A percentile compares a stretch with the other conserved stretches of the same genome.
Evolutionary conservation across 2,329 filamentous ascomycete species (phyloP).

Genomic region (Cadophora malorum): DNA sequence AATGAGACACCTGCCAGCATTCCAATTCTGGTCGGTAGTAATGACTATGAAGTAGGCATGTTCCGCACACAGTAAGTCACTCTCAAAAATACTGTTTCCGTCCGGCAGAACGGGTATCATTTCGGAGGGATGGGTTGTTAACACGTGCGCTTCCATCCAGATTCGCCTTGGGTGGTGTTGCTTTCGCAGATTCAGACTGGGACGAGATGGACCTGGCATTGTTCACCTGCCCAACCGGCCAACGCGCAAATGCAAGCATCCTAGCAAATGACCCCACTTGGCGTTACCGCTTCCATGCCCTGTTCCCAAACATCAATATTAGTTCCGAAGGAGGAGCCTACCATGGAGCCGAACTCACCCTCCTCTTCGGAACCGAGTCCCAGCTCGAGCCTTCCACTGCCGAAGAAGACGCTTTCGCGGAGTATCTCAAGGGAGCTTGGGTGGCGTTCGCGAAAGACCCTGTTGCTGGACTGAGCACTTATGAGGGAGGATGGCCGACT

Average conservation of each 20-base stretch:
- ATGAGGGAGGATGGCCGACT: constrained; percentile 38
- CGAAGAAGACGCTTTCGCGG: constrained; percentile 39
- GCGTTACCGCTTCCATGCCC: constrained; percentile 46
- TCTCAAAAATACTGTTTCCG: background rate
- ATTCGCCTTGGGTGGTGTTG: background rate
- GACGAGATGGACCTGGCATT: constrained; percentile 31
- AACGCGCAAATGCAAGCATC: constrained; percentile 34
- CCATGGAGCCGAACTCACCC: constrained; percentile 43
- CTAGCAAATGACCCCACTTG: constrained; percentile 43
- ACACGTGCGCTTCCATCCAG: background rate
- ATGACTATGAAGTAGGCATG: constrained; percentile 41
- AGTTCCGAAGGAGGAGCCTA: constrained; percentile 43
- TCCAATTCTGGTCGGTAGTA: constrained; percentile 40
- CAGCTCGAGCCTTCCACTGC: constrained; percentile 33
- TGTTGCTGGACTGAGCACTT: constrained; percentile 39
- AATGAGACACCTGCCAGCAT: constrained; percentile 29
- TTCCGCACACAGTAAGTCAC: constrained; percentile 33
- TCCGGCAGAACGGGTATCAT: too few relatives aligned
- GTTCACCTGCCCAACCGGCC: constrained; percentile 43
- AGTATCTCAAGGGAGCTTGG: constrained; percentile 46
- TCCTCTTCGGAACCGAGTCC: constrained; percentile 42
- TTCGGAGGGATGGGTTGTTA: background rate
- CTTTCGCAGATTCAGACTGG: constrained; percentile 29
- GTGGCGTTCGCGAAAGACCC: constrained; percentile 47
- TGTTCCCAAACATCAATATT: constrained; percentile 44